Evolutionary conservation across 345 rosid genomes (phyloP).

Genomic region (Hibiscus tridactylites): DNA sequence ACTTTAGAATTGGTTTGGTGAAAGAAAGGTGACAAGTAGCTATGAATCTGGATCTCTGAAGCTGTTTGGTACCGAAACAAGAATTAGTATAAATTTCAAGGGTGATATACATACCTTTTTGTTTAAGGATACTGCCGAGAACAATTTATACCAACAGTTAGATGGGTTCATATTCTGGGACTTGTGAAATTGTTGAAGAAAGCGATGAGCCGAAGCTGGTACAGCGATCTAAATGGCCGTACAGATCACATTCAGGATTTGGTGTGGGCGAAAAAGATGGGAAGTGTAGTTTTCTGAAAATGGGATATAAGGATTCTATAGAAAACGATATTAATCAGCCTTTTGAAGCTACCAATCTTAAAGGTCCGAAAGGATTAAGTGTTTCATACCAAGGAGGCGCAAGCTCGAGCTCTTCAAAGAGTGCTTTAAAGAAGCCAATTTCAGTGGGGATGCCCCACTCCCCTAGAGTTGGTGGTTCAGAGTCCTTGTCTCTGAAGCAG

Average conservation of each 20-base stretch:
- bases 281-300: conserved; percentile 40
- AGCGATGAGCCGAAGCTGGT: conserved; percentile 37
- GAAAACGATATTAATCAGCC: conserved; percentile 81
- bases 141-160: not conserved
- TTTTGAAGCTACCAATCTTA: conserved; percentile 66
- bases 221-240: conserved; percentile 35
- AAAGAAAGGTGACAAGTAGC: not conserved
- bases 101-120: not conserved
- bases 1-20: not conserved
- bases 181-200: conserved; percentile 79
- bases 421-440: conserved; percentile 64
- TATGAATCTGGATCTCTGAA: conserved; percentile 10
- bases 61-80: not conserved
- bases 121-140: not conserved
- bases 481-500: conserved; percentile 72
- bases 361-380: conserved; percentile 41
- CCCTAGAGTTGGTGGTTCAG: conserved; percentile 54
- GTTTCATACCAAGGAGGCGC: conserved; percentile 41
- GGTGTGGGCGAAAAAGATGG: conserved; percentile 24
- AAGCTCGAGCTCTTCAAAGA: conserved; percentile 50
- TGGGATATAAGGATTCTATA: conserved; percentile 51
- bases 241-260: conserved; percentile 33
- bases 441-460: conserved; percentile 55
- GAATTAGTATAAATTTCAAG: conserved; percentile 11
- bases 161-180: conserved; percentile 62